Base-by-base conservation (phyloP, 768 basidiomycete genomes). In the Kwoniella dejecticola region DNA sequence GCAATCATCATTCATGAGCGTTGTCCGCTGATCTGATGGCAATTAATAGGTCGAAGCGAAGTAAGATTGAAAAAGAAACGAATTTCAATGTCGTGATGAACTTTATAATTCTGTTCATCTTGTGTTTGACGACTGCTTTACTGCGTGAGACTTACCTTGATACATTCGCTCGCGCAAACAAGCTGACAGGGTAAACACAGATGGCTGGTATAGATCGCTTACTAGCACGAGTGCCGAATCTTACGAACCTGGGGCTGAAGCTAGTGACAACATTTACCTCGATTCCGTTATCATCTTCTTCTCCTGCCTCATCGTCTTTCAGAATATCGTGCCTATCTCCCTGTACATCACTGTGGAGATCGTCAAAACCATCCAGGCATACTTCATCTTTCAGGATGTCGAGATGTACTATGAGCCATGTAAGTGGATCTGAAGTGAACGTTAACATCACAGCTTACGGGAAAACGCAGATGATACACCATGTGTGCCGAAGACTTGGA, bases 331-430 rank as follows among this genome's bases (percentile, higher is more conserved):
- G 13, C 94, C 94, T 23, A 88, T 96, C 59, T 93, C 92, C 2
- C 84, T 97, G 23, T 95, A 95, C 82, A 96, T 97, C 75, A 94
- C 94, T 48, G 93, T 96, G 74, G 94, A 97, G 81, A 90, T 96
- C 67, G 93, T 96, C 82, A 96, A 96, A 82, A 96, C 94, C 65
- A 91, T 95, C 58, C 94, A 96, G 77, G 94, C 94, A 2, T 95
- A 86, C 81, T 95, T 96, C 82, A 97, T 96, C 74, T 89, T 89
- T 7, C 91, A 95, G 77, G 94, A 98, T 75, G 71, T 92, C 67
- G 94, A 97, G 78, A 94, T 98, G 91, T 96, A 91, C 82, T 96
- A 96, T 80, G 82, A 84, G 60, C 86, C 88, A 5, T 65, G 75
- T 78, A 36, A 62, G 76, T 71, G 12, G 11, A 19, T 40, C 17